Percentiles rank a stretch among this genome's conserved stretches.
These are phyloP conservation scores for Pelargonium nanum DNA, from an alignment of 345 rosid genomes.

Conservation along the genomic window DNA sequence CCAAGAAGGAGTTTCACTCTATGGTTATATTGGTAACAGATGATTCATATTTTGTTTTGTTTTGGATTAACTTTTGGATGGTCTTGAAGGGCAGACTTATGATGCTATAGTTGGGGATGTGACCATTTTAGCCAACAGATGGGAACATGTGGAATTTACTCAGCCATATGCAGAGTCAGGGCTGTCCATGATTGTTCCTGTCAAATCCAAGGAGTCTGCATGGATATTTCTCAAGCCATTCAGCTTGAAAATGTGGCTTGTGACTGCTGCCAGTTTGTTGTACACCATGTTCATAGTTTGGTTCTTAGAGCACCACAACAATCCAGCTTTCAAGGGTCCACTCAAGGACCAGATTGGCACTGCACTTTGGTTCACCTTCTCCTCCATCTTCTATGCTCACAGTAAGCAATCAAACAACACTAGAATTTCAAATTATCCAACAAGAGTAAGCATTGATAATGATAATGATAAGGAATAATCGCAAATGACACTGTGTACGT, in stretches of 20 bases:
- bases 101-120: constrained; percentile 40
- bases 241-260: constrained; percentile 39
- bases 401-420: too few species aligned
- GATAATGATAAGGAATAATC: too few species aligned
- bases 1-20: background rate
- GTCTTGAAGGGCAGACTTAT: too few species aligned
- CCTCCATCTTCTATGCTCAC: constrained; percentile 47
- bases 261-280: constrained; percentile 23
- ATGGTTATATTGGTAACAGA: background rate
- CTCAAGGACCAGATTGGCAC: constrained; percentile 26
- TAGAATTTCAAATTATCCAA: too few species aligned
- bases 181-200: constrained; percentile 39
- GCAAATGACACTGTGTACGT: too few species aligned
- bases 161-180: constrained; percentile 45
- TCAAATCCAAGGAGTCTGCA: constrained; percentile 8
- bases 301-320: constrained; percentile 32
- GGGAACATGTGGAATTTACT: constrained; percentile 32
- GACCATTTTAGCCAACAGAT: constrained; percentile 34
- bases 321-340: constrained; percentile 30
- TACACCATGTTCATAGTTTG: constrained; percentile 41
- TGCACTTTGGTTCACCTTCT: constrained; percentile 39
- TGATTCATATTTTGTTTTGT: background rate
- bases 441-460: too few species aligned
- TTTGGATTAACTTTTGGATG: background rate
- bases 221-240: constrained; percentile 48